Conservation (phyloP, 192 early-diverging fungal genomes). For the Funneliformis geosporum region DNA sequence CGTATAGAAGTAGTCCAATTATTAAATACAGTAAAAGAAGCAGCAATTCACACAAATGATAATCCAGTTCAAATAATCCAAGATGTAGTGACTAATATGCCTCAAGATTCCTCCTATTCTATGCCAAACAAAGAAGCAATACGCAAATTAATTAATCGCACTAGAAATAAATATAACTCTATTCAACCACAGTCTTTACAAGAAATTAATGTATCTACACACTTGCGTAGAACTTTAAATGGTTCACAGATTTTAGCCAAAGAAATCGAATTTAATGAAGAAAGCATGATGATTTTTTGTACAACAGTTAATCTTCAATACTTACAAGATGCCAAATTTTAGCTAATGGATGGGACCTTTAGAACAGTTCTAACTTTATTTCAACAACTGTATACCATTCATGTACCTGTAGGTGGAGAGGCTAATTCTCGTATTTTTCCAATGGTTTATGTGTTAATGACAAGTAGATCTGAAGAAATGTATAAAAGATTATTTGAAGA, state of each 20-base stretch:
- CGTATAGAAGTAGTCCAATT: too few species aligned
- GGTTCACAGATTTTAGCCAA: background rate
- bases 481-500: slow-evolving; percentile 6
- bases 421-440: background rate
- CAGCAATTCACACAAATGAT: background rate
- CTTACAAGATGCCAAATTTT: background rate
- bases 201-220: too few species aligned
- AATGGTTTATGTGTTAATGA: background rate
- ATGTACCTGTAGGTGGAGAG: background rate
- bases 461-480: background rate
- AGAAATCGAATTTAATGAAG: too few species aligned
- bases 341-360: background rate
- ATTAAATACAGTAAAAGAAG: background rate
- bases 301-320: background rate
- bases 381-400: background rate
- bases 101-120: too few species aligned
- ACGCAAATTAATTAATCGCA: too few species aligned
- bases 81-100: too few species aligned
- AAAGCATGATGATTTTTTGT: background rate
- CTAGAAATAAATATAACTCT: too few species aligned
- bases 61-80: background rate
- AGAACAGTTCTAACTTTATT: background rate
- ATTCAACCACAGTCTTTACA: too few species aligned
- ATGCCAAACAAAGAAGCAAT: too few species aligned
- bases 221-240: background rate